Base-by-base conservation (phyloP, 495 filamentous ascomycete species). In the Penicillium waksmanii region DNA sequence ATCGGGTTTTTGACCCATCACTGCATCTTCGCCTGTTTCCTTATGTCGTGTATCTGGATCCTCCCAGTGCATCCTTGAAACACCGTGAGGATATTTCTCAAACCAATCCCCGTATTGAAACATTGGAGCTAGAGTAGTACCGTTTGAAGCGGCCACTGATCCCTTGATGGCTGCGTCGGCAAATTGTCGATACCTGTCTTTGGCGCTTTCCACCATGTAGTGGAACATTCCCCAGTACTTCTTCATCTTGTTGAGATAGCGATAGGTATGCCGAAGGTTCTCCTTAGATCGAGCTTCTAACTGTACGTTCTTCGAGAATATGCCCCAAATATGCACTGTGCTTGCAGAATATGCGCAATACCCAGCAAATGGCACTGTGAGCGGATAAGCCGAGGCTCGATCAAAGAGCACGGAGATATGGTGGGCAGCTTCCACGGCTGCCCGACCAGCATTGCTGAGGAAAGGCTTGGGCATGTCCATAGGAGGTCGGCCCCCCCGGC, bases 51-150 rank as follows among this genome's bases (percentile, higher is more conserved):
- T 75, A 38, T 86, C 87, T 0, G 91, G 88, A 60, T 93, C 91
- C 62, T 93, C 89, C 74, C 89, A 95, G 72, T 95, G 89, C 10
- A 87, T 80, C 53, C 88, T 83, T 27, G 91, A 90, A 19, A 97
- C 91, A 11, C 95, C 95, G 65, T 95, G 91, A 1, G 95, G 95
- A 75, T 97, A 97, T 63, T 91, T 87, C 68, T 93, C 87, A 67
- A 97, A 97, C 95, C 95, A 98, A 73, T 98, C 95, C 36, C 93
- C 93, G 65, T 98, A 98, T 68, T 97, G 94, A 77, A 97, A 93
- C 71, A 97, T 91, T 12, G 78, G 75, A 2, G 83, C 75, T 11
- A 74, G 58, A 3, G 68, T 60, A 18, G 62, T 84, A 19, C 85
- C 86, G 40, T 85, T 74, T 51, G 84, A 80, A 55, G 76, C 80